Evolutionary conservation across 1,139 yeast genomes (phyloP), one percentile per base, ranked within the genome.

Genomic region (Suhomyces terraborum): DNA sequence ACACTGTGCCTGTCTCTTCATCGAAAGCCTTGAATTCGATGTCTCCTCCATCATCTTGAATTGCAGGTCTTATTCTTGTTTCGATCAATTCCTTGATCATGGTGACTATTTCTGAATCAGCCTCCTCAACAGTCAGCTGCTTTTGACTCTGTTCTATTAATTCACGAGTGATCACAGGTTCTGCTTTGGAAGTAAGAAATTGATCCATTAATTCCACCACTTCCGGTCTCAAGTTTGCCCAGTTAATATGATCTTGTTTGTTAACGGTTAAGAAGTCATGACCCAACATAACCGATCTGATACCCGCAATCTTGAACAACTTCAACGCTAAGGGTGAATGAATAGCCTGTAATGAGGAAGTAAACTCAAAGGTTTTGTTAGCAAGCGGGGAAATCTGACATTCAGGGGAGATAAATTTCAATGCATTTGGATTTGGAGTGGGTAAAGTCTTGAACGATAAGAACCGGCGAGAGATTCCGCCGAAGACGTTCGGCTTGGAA

Each of bases 381-480:
- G 78, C 81, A 6, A 86, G 74, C 1, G 98, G 97, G 17, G 88
- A 66, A 46, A 79, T 74, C 10, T 58, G 53, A 40, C 58, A 60
- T 39, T 75, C 78, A 16, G 67, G 67, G 2, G 81, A 68, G 10
- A 77, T 62, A 53, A 89, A 93, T 66, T 93, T 93, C 46, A 93
- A 69, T 0, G 98, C 98, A 62, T 93, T 87, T 30, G 82, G 91
- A 56, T 93, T 93, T 4, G 98, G 98, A 0, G 98, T 93, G 3
- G 86, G 63, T 30, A 61, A 56, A 4, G 78, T 71, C 47, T 71
- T 64, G 54, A 73, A 70, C 1, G 72, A 59, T 12, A 69, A 60
- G 23, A 61, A 52, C 32, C 74, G 54, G 35, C 39, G 39, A 2
- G 40, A 16, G 7, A 35, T 5, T n/a, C 28, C 36, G 8, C 30